Evolutionary conservation across 768 basidiomycete species (phyloP).

Genomic region (Serendipita sp.): DNA sequence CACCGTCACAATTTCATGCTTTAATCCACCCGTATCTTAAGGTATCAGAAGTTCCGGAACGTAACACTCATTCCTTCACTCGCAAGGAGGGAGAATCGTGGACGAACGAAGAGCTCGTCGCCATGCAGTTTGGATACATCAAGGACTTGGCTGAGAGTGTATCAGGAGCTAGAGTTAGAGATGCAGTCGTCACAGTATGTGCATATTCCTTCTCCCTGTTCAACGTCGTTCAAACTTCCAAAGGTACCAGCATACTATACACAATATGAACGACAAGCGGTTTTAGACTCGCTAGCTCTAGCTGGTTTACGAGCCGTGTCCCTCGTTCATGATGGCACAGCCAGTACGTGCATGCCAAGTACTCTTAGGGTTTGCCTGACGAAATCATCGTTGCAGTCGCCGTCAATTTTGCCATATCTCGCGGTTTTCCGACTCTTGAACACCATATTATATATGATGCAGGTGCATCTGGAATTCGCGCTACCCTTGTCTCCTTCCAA

Average conservation of each 20-base stretch:
- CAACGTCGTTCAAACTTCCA: neutral
- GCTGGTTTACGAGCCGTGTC: slow-evolving; percentile 72
- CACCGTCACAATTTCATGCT: slow-evolving; percentile 44
- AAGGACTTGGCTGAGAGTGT: slow-evolving; percentile 70
- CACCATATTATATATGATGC: slow-evolving; percentile 90
- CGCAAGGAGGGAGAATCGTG: slow-evolving; percentile 48
- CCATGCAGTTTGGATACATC: slow-evolving; percentile 85
- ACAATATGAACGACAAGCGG: slow-evolving; percentile 80
- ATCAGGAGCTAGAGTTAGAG: slow-evolving; percentile 54
- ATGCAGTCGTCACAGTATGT: slow-evolving; percentile 63
- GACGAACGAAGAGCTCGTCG: slow-evolving; percentile 79
- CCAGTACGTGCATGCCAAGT: slow-evolving; percentile 21
- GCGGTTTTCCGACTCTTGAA: slow-evolving; percentile 63
- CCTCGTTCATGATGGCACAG: slow-evolving; percentile 82
- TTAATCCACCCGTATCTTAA: slow-evolving; percentile 31
- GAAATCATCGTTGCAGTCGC: slow-evolving; percentile 35
- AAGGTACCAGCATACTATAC: slow-evolving; percentile 71
- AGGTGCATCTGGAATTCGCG: slow-evolving; percentile 67
- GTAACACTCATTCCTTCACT: slow-evolving; percentile 43
- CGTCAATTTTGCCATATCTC: slow-evolving; percentile 95
- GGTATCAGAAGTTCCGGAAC: slow-evolving; percentile 34
- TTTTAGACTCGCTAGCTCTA: slow-evolving; percentile 83
- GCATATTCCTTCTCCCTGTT: neutral
- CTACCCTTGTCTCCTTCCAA: slow-evolving; percentile 59
- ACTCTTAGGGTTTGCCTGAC: neutral